Base-by-base conservation (phyloP, 169 alveolate species). In the Perkinsus olseni region DNA sequence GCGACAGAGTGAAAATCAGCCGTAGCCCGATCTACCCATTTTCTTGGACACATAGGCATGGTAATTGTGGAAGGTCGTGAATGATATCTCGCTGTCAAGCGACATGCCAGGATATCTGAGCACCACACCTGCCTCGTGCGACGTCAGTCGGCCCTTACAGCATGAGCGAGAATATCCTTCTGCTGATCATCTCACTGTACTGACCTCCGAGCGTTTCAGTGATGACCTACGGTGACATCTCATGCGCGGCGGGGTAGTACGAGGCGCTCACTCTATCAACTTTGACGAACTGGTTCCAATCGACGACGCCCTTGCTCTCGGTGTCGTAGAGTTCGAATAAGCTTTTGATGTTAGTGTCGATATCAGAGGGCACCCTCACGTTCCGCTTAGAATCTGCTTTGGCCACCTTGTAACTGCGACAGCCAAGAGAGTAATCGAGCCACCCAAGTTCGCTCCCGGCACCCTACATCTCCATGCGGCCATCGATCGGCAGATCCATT, bases 171-270 rank as follows among this genome's bases (percentile, higher is more conserved):
- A 74, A 94, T 4, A 92, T 94, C 40, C 95, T 92, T 8, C 95
- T 91, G n/a, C 94, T 92, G 91, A 94, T 94, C 95, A 92, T 94
- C 94, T 94, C 95, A n/a, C 91, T 92, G 91, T 94, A 94, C 92
- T 94, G 95, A 62, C 95, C 95, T 37, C 95, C 95, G 11, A 94
- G 92, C 62, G 94, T 92, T 74, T 94, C 95, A 21, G 94, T 94
- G 92, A 94, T 92, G 38, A 94, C 82, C 82, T 62, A 28, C 62
- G 34, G 17, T 62, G 11, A 6, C 21, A 40, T 40, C 21, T 6
- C 11, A 3, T 6, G 50, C 50, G 50, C 50, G 8, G 82, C 82
- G 82, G 31, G 17, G 37, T 62, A 8, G 28, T 0, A 62, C 1
- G 82, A 62, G 82, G 8, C 17, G 28, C 82, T 28, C 82, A 62